Evolutionary conservation across 805 yeast species (phyloP), one percentile per base, ranked within the genome.

Genomic region (Candida piceae): DNA sequence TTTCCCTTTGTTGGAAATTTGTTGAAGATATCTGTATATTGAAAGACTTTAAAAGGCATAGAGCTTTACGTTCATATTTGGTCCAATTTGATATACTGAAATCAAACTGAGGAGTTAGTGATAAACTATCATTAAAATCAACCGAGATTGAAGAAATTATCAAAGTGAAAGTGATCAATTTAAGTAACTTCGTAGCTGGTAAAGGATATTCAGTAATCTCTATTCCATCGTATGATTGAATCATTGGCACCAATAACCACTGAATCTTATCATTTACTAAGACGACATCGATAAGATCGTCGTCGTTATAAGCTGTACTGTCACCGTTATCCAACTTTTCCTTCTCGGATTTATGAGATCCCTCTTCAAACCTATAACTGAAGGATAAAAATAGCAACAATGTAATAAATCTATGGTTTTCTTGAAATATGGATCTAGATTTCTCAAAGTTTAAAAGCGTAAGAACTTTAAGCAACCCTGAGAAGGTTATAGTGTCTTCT

Each of bases 151-250:
- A 63, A 1, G 67, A 57, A 2, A 76, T 48, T 1, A 73, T 44
- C 22, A 83, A 59, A 16, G 72, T 41, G 41, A 81, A 70, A 0
- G 80, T 63, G 9, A 81, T 35, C 2, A 82, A 32, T 5, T 62
- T 62, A 3, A 63, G 57, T 22, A 81, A 40, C 5, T 64, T 66
- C 0, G 49, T 35, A 0, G 74, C 76, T 0, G 68, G 49, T 1
- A 80, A 41, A 2, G 46, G 41, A 26, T 70, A 39, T 2, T 57
- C 46, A 0, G 62, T 57, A 1, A 69, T 33, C n/a, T 70, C 67
- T 10, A 72, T 50, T 3, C 58, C 62, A 50, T 76, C 80, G 46
- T 63, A 69, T 2, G 58, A 52, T 36, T 64, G 60, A 4, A 77
- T 57, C 7, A 60, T 42, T 0, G 66, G 66, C 4, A 68, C 37